Base-by-base conservation (phyloP, 192 early-diverging fungal species). In the Phlyctochytrium bullatum region DNA sequence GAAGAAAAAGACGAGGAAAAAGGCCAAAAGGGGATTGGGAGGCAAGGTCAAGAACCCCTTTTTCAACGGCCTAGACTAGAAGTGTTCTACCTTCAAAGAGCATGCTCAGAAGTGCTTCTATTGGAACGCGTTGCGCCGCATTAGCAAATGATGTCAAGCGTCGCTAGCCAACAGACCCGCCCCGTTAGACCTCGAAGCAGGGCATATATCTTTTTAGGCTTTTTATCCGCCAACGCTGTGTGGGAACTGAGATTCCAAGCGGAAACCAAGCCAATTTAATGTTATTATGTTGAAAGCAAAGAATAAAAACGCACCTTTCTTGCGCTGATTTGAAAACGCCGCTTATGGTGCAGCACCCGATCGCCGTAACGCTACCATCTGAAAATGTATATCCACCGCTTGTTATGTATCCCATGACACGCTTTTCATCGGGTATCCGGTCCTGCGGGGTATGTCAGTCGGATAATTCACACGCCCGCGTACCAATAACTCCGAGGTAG, bases 391-490 rank as follows among this genome's bases (percentile, higher is more conserved):
- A 92, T 10, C 83, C 74, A 2, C 90, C 90, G 10, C 85, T 85
- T 1, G 89, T 91, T 20, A 91, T 67, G 69, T 88, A 90, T 16
- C 91, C 91, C 64, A 93, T 78, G 23, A 85, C 62, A 0, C 76
- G 73, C 4, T 68, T 64, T 3, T 72, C 20, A 51, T 69, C 68
- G 14, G 80, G 77, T 24, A 73, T 34, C 58, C 72, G 62, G 23
- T 82, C 79, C 75, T 78, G n/a, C n/a, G n/a, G n/a, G n/a, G n/a
- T n/a, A n/a, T n/a, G n/a, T n/a, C n/a, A n/a, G n/a, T n/a, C n/a
- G n/a, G n/a, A n/a, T n/a, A n/a, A n/a, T n/a, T n/a, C n/a, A n/a
- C n/a, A n/a, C n/a, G n/a, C n/a, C n/a, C n/a, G n/a, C n/a, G n/a
- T n/a, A n/a, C n/a, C n/a, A n/a, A n/a, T n/a, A n/a, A n/a, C n/a